Evolutionary conservation across 371 early-diverging fungal species (phyloP), one percentile per base, ranked within the genome.

Genomic region (Mucor sp.): DNA sequence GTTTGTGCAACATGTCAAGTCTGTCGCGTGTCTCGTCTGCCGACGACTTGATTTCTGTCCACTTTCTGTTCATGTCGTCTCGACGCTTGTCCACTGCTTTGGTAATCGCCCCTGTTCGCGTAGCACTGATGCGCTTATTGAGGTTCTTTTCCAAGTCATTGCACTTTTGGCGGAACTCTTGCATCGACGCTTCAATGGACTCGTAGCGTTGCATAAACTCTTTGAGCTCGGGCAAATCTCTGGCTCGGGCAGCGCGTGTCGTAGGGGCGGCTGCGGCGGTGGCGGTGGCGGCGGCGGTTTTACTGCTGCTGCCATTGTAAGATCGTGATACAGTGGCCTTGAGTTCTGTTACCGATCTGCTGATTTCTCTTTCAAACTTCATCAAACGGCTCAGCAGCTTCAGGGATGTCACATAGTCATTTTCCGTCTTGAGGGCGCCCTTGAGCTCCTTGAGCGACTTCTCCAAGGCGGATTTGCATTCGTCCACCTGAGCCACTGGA

Each of bases 1-100:
- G 69, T 56, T 75, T 76, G 28, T 79, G 76, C 6, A 76, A 60
- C 6, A 75, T 75, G 28, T 83, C 75, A 23, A 83, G 59, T 39
- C 74, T 66, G 25, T 62, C 63, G 11, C 77, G 70, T 12, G 79
- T 77, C 3, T 83, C 81, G 19, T 78, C 77, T 25, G 77, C 77
- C 6, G 74, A 70, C 2, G 66, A 59, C 30, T 75, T 72, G 37
- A 78, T 74, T 44, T 75, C 74, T 4, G 58, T 32, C 80, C 83
- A 83, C 57, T 66, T 74, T 21, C 69, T 75, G 28, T 59, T 67
- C 44, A 81, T 68, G 0, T 74, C 69, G 11, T 79, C 78, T 37
- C 69, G 69, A 21, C 79, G 70, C 25, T 63, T 74, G 32, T 79
- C 77, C 3, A 81, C 74, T 15, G 72, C 53, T 17, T 73, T 73